Percentiles rank a stretch among this genome's conserved stretches.
Evolutionary conservation across 1,284 basidiomycete species (phyloP).

Genomic region (Fomitopsis palustris): DNA sequence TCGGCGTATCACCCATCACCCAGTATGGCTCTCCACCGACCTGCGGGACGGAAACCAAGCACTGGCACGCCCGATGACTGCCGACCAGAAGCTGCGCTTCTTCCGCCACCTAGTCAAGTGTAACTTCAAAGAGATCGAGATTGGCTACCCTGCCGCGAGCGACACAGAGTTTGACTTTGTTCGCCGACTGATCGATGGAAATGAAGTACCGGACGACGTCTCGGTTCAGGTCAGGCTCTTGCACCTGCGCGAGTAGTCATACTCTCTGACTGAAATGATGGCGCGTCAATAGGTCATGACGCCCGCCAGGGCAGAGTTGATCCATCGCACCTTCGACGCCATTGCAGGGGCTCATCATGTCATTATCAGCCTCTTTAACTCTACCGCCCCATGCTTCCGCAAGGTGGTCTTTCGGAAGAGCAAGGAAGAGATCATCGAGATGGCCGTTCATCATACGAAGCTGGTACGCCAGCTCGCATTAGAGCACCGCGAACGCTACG

Average conservation of each 20-base stretch:
- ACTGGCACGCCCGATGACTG: slow-evolving; percentile 94
- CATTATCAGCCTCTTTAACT: slow-evolving; percentile 99
- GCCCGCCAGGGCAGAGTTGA: slow-evolving; percentile 93
- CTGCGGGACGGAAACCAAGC: slow-evolving; percentile 98
- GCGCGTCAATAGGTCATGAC: slow-evolving; percentile 75
- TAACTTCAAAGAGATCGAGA: slow-evolving; percentile 97
- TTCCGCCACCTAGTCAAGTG: slow-evolving; percentile 89
- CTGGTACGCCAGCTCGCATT: slow-evolving; percentile 83
- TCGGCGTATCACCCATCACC: slow-evolving; percentile 63
- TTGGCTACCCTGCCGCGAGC: slow-evolving; percentile 93
- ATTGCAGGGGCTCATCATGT: slow-evolving; percentile 89
- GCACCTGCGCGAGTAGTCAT: not conserved
- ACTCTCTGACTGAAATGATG: too few species aligned
- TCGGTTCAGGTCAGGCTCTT: slow-evolving; percentile 84
- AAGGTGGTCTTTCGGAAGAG: slow-evolving; percentile 94
- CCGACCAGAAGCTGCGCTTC: slow-evolving; percentile 90
- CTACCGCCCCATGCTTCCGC: slow-evolving; percentile 91
- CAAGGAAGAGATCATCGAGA: slow-evolving; percentile 85
- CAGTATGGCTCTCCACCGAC: slow-evolving; percentile 98
- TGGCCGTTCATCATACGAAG: slow-evolving; percentile 88
- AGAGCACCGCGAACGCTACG: slow-evolving; percentile 78
- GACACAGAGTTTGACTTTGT: slow-evolving; percentile 97
- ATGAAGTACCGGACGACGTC: slow-evolving; percentile 91
- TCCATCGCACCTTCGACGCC: slow-evolving; percentile 87
- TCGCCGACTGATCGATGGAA: slow-evolving; percentile 81